phyloP scores from a whole-genome alignment of 805 yeast species.

The Saccharomycopsis selenospora region DNA sequence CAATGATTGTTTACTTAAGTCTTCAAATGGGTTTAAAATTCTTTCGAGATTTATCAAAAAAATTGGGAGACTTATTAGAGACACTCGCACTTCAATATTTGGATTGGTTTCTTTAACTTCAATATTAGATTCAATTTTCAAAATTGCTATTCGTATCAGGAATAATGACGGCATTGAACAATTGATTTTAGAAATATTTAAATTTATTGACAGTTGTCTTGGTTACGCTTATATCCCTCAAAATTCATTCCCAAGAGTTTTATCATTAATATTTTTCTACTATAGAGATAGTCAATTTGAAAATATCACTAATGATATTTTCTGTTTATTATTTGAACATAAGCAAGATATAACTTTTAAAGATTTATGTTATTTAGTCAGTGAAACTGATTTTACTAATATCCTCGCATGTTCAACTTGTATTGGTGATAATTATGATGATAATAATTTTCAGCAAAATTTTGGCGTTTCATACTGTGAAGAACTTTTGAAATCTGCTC shows the following conservation, averaged over 20 bases:
- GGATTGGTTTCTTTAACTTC: background rate
- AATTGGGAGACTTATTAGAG: constrained; percentile 1
- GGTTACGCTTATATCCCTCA: constrained; percentile 14
- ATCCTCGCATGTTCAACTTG: too few species aligned
- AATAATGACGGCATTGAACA: background rate
- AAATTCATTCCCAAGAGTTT: constrained; percentile 4
- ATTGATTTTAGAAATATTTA: constrained; percentile 7
- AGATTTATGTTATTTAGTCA: background rate
- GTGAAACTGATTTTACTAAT: background rate
- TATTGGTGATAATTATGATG: background rate
- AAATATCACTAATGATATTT: background rate
- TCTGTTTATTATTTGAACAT: background rate
- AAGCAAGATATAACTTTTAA: background rate
- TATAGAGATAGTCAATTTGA: background rate
- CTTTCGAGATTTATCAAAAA: constrained; percentile 1
- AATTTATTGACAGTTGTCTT: constrained; percentile 11
- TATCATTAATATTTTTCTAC: constrained; percentile 9
- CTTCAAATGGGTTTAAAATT: background rate
- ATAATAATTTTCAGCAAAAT: background rate
- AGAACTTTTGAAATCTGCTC: background rate
- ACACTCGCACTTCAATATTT: background rate
- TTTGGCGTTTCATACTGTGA: background rate
- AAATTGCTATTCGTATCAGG: background rate
- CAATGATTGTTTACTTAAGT: background rate
- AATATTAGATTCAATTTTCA: background rate